Base-by-base conservation (phyloP, 345 rosid genomes). In the Populus euphratica region DNA sequence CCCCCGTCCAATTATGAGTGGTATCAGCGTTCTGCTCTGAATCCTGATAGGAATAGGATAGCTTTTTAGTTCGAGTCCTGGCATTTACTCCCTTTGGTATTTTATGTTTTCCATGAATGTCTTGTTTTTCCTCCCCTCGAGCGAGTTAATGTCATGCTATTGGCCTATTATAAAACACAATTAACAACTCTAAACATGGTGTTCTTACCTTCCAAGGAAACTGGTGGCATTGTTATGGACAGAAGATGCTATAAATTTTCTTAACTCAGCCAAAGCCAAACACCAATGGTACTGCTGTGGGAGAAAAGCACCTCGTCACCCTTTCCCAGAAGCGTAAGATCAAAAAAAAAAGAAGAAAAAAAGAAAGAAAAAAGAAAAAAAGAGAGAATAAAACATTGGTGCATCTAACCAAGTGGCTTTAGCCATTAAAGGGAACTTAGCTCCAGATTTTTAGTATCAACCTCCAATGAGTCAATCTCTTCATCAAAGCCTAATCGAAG, bases 361-460 rank as follows among this genome's bases (percentile, higher is more conserved):
- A 33, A 33, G 5, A 4, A 33, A 33, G 4, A 4, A 33, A 33
- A 4, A 33, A 0, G 5, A 33, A 33, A 4, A 33, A 33, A 4
- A 33, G 33, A 3, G 33, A 33, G 36, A 0, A 33, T 4, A 4
- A 33, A 33, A 33, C 36, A 33, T 33, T 33, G 36, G 36, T 33
- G 36, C 36, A 33, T 33, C 36, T 33, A 33, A 33, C 36, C 35
- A 33, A 5, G 35, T 5, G 35, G 35, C 35, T 33, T 33, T 33
- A 33, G 35, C 35, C 52, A 73, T 65, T 69, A 81, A 76, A 71
- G 39, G 65, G 66, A 83, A 85, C 73, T 75, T 6, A 13, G 25
- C 39, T 80, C 84, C 5, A 63, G 44, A 4, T 25, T 59, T 17
- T 65, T 73, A 8, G 27, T 5, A 27, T 76, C 69, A 39, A 8